phyloP scores from a whole-genome alignment of 306 rosid species.

The Vachellia pachyceras region DNA sequence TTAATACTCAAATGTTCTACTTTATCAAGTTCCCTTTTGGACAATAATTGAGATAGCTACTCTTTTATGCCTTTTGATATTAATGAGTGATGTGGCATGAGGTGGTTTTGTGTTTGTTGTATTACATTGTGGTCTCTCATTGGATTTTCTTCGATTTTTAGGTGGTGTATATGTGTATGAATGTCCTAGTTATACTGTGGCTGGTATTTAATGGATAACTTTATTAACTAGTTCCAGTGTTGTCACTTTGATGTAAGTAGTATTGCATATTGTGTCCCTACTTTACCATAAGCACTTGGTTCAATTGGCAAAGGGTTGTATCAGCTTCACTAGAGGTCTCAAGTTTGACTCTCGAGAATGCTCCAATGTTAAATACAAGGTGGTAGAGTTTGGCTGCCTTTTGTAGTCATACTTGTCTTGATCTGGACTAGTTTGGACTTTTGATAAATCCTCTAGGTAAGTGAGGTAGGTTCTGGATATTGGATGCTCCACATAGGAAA shows the following conservation, averaged over 20 bases:
- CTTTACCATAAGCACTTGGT: neutral
- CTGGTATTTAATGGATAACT: neutral
- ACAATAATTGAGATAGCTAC: constrained; percentile 12
- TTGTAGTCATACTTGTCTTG: too few species aligned
- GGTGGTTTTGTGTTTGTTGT: neutral
- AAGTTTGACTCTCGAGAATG: too few species aligned
- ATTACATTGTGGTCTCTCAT: neutral
- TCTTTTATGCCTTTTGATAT: constrained; percentile 11
- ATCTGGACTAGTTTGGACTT: too few species aligned
- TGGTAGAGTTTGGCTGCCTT: too few species aligned
- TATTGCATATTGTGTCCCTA: neutral
- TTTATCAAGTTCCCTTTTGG: constrained; percentile 26
- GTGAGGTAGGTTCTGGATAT: too few species aligned
- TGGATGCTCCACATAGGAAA: too few species aligned
- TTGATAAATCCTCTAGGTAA: too few species aligned
- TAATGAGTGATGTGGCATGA: neutral
- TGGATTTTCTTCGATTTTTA: neutral
- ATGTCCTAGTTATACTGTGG: neutral
- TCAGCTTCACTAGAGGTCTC: too few species aligned
- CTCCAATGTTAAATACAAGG: too few species aligned
- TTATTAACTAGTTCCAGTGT: neutral
- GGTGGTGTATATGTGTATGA: neutral
- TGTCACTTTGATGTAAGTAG: neutral
- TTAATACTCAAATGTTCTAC: constrained; percentile 8
- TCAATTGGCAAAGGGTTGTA: neutral